Base-by-base conservation (phyloP, 192 early-diverging fungal genomes). In the Powellomyces hirtus region DNA sequence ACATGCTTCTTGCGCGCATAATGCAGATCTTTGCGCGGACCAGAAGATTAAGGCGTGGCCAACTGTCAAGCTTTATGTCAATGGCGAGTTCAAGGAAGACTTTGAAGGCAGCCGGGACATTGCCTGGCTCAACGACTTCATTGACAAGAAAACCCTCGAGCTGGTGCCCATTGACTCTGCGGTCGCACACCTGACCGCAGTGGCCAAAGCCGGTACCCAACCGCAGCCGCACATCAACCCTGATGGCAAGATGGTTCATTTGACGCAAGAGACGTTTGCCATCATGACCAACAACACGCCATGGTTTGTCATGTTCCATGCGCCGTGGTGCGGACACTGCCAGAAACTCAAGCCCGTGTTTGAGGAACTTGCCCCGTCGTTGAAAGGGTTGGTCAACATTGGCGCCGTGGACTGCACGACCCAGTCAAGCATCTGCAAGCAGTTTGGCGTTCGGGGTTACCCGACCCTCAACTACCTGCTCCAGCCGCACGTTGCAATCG, bases 241-340 rank as follows among this genome's bases (percentile, higher is more conserved):
- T 0, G 62, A 58, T 52, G 56, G 49, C 7, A 44, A 38, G n/a
- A 3, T 59, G 4, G 16, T 72, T 20, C 36, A 73, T 30, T 35
- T 74, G 44, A 69, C 67, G 1, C 36, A 60, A 14, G 44, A 59
- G 31, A 69, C 67, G 11, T 69, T 69, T 49, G 27, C 56, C 0
- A 60, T 69, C 27, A 59, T 72, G 52, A 83, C 84, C 13, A 77
- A 83, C 16, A 69, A 74, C 14, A 86, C 84, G 0, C 89, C 89
- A 14, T 95, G 93, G 93, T 90, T 95, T 62, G 65, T 95, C 33
- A 71, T 76, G 76, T 94, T 94, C 76, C 92, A 90, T 75, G 91
- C 93, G 20, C 93, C 93, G 8, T 94, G 91, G 91, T 94, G 92
- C 70, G 73, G 81, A 22, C 94, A 95, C 74, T 97, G 95, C 81